Evolutionary conservation across 129 eudicot genomes (phyloP), one percentile per base, ranked within the genome.

Genomic region (Deinandra increscens): DNA sequence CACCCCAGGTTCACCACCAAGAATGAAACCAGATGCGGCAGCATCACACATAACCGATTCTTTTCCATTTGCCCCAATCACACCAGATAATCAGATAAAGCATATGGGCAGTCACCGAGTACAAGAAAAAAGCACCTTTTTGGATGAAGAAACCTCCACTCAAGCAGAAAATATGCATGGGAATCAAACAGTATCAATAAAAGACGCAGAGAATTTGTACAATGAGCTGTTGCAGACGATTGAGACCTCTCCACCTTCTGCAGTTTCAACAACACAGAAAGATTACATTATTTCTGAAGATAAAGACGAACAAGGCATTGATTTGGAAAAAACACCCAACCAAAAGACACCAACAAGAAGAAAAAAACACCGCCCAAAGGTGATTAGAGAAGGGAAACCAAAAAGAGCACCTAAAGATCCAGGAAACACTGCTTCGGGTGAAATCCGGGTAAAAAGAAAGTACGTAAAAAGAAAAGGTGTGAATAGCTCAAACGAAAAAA

Each of bases 321-420:
- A 85, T 73, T 69, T 89, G 49, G 85, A 82, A 74, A 80, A 83
- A 73, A 89, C 99, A 20, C 97, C 95, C 6, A 79, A 79, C 68
- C 86, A 72, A 56, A 93, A 85, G 72, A 71, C 91, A 7, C 82
- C 90, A 9, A 10, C 53, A 7, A 90, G 75, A 80, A 85, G 90
- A 68, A 87, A 56, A 64, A 89, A 87, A 72, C 91, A 84, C 81
- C 75, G 95, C 59, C 97, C 99, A 3, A 89, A 84, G 73, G 99
- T 93, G 29, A 66, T 93, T 7, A 79, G 45, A 11, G 97, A 89
- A 77, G 86, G 85, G 55, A 93, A 93, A 69, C 86, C 90, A 41
- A 93, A 76, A 77, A 76, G 58, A 63, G 73, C 83, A n/a, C 80
- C 88, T 23, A 75, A 74, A 50, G 69, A 80, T 64, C 84, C 75